Evolutionary conservation across 2,329 filamentous ascomycete species (phyloP), one percentile per base, ranked within the genome.

Genomic region (Triangularia verruculosa): DNA sequence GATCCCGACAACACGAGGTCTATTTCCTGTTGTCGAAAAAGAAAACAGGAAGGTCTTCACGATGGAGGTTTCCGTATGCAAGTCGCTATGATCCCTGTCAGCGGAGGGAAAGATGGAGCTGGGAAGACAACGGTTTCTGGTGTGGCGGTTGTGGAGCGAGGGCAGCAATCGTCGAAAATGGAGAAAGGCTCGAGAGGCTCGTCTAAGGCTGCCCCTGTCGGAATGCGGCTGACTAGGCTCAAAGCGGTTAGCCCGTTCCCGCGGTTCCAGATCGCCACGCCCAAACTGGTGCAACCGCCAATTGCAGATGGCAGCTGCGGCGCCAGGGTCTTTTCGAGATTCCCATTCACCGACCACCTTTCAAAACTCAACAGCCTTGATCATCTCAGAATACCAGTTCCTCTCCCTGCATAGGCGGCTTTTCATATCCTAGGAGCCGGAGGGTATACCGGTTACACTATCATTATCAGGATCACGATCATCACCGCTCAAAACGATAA

Each of bases 181-280:
- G 39, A 47, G 39, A 47, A 47, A 47, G 39, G 30, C 11, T 32
- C 27, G 27, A 28, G 27, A 28, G 27, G 27, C 9, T 28, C 9
- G 9, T 6, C 30, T 12, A 27, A 55, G 22, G 28, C 54, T 34
- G 54, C 54, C 54, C 54, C 22, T 57, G 54, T 28, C 56, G 56
- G 13, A 25, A 15, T 57, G 39, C 39, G 25, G 52, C 15, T 27
- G 7, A 15, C 60, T 58, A 62, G 20, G 11, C 60, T 5, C 20
- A 47, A 22, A 17, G 1, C 15, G 54, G 34, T 53, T 62, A 58
- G 60, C 4, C 8, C 1, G 20, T 30, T 30, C 17, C n/a, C 39
- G n/a, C 34, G 24, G 34, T 28, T 11, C 25, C 39, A 27, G 59
- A 61, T 61, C 51, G 59, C 59, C 59, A 57, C 59, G 52, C 52